Evolutionary conservation across 768 basidiomycete genomes (phyloP).

Genomic region (Nidularia sp.): DNA sequence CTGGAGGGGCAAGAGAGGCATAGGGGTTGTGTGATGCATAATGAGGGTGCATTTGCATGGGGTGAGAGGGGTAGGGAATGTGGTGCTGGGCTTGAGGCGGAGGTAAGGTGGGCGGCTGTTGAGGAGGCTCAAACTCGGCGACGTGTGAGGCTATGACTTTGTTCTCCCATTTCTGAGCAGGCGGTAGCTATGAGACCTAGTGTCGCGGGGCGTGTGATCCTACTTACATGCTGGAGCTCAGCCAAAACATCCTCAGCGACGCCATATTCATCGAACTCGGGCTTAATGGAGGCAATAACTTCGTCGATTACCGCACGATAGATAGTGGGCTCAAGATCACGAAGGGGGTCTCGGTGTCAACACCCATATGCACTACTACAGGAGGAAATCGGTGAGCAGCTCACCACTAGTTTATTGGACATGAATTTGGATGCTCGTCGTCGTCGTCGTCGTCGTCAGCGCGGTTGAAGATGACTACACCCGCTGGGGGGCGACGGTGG

Average conservation of each 20-base stretch:
- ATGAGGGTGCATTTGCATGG: constrained; percentile 62
- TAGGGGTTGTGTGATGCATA: constrained; percentile 54
- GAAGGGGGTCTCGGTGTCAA: constrained; percentile 42
- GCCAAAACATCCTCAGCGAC: constrained; percentile 87
- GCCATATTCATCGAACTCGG: constrained; percentile 96
- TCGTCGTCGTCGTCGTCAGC: constrained; percentile 22
- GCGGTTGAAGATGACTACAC: constrained; percentile 29
- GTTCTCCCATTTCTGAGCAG: constrained; percentile 86
- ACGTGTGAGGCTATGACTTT: constrained; percentile 94
- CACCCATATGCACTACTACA: constrained; percentile 51
- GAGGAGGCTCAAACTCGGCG: constrained; percentile 79
- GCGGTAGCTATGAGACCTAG: not conserved
- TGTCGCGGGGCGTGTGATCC: constrained; percentile 1
- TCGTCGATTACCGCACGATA: constrained; percentile 97
- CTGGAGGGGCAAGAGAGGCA: constrained; percentile 34
- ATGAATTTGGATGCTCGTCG: constrained; percentile 38
- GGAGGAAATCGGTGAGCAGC: constrained; percentile 64
- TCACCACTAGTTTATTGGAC: constrained; percentile 99
- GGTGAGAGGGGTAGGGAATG: constrained; percentile 55
- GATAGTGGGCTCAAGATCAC: constrained; percentile 72
- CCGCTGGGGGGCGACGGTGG: constrained; percentile 31
- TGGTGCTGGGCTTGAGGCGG: constrained; percentile 43
- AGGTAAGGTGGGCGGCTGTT: constrained; percentile 27
- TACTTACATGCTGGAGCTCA: constrained; percentile 83
- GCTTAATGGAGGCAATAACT: constrained; percentile 81